Conservation (phyloP, 1,139 yeast species). For the Debaryomyces fabryi region DNA sequence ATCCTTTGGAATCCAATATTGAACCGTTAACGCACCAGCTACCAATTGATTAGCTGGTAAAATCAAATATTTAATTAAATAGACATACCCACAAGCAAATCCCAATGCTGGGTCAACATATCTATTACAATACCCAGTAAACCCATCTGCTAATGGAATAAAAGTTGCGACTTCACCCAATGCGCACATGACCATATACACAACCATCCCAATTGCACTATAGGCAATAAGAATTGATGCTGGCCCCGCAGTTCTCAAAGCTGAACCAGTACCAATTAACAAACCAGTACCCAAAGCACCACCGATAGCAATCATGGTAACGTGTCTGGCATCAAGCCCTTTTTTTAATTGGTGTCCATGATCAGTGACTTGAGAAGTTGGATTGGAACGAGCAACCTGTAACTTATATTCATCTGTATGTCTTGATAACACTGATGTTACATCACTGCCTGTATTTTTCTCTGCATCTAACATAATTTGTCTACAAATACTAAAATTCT, state of each 20-base stretch:
- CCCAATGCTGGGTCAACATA: conserved; percentile 73
- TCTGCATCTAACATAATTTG: conserved; percentile 1
- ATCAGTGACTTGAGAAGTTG: conserved; percentile 34
- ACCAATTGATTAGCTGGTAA: conserved; percentile 65
- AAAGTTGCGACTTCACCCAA: conserved; percentile 79
- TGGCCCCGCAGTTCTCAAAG: conserved; percentile 68
- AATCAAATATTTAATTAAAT: conserved; percentile 59
- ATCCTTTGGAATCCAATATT: conserved; percentile 58
- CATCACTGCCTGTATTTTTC: conserved; percentile 1
- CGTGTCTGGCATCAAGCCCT: conserved; percentile 68
- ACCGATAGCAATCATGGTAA: conserved; percentile 70
- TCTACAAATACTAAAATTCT: neutral
- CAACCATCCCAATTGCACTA: conserved; percentile 61
- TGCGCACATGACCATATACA: conserved; percentile 69
- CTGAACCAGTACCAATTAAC: conserved; percentile 69
- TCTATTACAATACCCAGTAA: conserved; percentile 69
- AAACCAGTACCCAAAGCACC: conserved; percentile 67
- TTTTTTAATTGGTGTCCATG: conserved; percentile 62
- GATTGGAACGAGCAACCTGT: conserved; percentile 48
- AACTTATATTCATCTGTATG: conserved; percentile 55
- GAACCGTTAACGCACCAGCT: conserved; percentile 63
- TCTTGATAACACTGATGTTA: conserved; percentile 37
- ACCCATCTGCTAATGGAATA: conserved; percentile 69
- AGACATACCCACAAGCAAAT: conserved; percentile 72
- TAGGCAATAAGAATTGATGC: conserved; percentile 67